Evolutionary conservation across 2,329 filamentous ascomycete genomes (phyloP).

Genomic region (Fusarium sp.): DNA sequence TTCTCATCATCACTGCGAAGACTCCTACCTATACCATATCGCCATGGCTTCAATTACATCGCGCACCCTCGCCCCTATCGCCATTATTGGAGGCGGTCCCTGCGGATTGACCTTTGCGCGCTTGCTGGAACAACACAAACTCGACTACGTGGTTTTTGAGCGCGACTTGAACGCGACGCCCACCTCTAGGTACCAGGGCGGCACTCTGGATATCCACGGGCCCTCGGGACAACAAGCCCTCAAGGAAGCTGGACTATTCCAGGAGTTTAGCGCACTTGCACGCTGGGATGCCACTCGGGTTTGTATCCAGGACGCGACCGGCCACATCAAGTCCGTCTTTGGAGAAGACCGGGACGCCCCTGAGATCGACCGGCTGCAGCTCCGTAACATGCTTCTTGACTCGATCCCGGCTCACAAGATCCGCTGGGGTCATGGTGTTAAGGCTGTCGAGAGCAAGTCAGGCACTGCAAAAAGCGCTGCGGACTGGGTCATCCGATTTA

Average conservation of each 20-base stretch:
- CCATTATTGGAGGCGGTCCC: conserved; percentile 66
- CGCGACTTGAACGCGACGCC: conserved; percentile 47
- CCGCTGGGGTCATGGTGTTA: conserved; percentile 52
- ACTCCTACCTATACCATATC: not conserved
- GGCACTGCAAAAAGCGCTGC: not conserved
- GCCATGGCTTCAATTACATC: not conserved
- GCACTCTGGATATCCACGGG: conserved; percentile 68
- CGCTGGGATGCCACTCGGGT: conserved; percentile 47
- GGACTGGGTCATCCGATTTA: conserved; percentile 10
- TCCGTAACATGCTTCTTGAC: conserved; percentile 54
- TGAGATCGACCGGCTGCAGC: conserved; percentile 57
- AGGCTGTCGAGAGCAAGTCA: not conserved
- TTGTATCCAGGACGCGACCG: conserved; percentile 34
- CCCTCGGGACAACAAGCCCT: conserved; percentile 65
- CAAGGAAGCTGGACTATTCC: conserved; percentile 63
- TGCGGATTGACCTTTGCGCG: conserved; percentile 59
- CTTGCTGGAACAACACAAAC: conserved; percentile 61
- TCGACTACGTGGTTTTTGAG: conserved; percentile 66
- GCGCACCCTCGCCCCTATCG: conserved; percentile 50
- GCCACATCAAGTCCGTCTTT: conserved; percentile 48
- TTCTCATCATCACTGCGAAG: too few species aligned
- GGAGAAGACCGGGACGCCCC: conserved; percentile 49
- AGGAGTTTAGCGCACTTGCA: conserved; percentile 60
- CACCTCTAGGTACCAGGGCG: conserved; percentile 56
- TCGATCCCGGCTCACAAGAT: conserved; percentile 53